Conservation (phyloP, 2,329 filamentous ascomycete genomes). For the Penicillium hordei region DNA sequence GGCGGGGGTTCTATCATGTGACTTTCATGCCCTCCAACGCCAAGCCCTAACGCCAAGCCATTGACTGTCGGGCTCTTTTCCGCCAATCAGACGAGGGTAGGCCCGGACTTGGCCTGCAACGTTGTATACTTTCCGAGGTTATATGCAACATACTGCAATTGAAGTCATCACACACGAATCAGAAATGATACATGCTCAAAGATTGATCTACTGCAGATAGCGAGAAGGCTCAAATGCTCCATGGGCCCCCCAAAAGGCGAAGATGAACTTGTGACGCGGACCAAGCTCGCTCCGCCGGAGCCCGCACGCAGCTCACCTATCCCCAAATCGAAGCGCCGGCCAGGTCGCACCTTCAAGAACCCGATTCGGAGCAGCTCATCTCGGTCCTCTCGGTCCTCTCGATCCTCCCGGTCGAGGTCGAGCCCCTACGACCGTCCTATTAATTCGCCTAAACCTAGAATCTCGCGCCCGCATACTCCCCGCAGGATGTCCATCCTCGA, state of each 20-base stretch:
- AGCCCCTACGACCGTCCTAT: slow-evolving; percentile 6
- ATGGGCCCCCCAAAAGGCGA: neutral
- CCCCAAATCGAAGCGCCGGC: slow-evolving; percentile 8
- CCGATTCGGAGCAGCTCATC: slow-evolving; percentile 7
- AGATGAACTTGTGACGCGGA: neutral
- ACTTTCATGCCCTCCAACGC: slow-evolving; percentile 4
- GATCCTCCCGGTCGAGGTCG: slow-evolving; percentile 9
- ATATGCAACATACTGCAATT: neutral
- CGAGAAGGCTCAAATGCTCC: neutral
- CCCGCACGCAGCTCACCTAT: neutral
- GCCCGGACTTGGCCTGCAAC: neutral
- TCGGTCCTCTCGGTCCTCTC: neutral
- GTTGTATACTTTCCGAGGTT: neutral
- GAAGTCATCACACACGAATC: neutral
- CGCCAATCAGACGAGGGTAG: slow-evolving; percentile 9
- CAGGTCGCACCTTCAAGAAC: slow-evolving; percentile 14
- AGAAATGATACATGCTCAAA: neutral
- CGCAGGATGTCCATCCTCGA: slow-evolving; percentile 42
- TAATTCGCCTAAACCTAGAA: neutral
- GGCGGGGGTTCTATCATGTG: slow-evolving; percentile 6
- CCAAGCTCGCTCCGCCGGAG: neutral
- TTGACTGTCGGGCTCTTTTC: slow-evolving; percentile 3
- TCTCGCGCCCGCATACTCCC: slow-evolving; percentile 4
- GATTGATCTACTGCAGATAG: neutral
- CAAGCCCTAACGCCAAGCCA: slow-evolving; percentile 4